Percentiles rank a stretch among this genome's conserved stretches.
Conservation (phyloP, 176 grass and related monocot species). For the Cenchrus fungigraminus region DNA sequence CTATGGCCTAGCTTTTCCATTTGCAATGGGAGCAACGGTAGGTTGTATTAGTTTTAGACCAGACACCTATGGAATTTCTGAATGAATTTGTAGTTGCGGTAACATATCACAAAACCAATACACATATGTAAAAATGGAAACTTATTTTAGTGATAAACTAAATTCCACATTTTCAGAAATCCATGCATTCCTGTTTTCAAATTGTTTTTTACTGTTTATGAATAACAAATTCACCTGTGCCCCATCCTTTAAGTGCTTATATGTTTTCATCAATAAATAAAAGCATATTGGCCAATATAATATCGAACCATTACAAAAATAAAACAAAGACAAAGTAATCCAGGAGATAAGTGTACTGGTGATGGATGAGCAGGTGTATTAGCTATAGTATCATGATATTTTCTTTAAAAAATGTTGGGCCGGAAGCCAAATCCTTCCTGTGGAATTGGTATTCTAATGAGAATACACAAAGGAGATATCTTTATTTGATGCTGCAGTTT, state of each 20-base stretch:
- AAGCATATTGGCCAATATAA: neutral
- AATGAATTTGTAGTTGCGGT: neutral
- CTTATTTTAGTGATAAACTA: neutral
- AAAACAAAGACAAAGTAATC: neutral
- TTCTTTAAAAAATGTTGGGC: neutral
- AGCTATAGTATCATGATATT: neutral
- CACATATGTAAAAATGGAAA: neutral
- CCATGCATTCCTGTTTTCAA: neutral
- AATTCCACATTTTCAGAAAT: conserved; percentile 14
- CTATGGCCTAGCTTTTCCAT: conserved; percentile 65
- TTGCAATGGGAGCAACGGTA: conserved; percentile 65
- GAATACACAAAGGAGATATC: conserved; percentile 4
- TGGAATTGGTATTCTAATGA: neutral
- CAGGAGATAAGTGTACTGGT: neutral
- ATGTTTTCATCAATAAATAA: neutral
- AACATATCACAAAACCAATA: neutral
- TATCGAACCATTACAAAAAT: neutral
- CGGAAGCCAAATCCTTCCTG: neutral
- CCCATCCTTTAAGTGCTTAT: neutral
- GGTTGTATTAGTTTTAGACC: conserved; percentile 29
- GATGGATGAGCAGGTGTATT: too few species aligned
- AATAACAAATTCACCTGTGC: conserved; percentile 7
- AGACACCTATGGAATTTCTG: neutral
- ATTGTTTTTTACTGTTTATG: conserved; percentile 14
- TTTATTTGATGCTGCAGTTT: conserved; percentile 14